Percentiles rank a stretch among this genome's conserved stretches.
Conservation (phyloP, 352 stramenopile genomes). For the Plasmopara muralis region DNA sequence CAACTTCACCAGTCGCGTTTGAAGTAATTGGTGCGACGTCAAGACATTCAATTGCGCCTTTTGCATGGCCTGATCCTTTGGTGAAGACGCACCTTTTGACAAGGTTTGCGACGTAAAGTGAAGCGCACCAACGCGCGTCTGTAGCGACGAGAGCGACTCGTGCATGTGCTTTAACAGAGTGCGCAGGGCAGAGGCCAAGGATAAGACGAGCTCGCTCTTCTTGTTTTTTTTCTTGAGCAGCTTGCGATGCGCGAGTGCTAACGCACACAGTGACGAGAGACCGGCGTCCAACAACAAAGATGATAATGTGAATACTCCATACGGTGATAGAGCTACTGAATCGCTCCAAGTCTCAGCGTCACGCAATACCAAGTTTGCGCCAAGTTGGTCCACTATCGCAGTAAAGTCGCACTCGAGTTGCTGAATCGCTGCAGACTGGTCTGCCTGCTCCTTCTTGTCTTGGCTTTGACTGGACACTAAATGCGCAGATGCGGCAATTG, state of each 20-base stretch:
- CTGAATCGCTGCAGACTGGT: constrained; percentile 14
- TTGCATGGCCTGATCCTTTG: constrained; percentile 11
- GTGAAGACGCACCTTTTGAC: constrained; percentile 2
- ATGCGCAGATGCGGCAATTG: constrained; percentile 11
- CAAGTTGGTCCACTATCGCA: constrained; percentile 21
- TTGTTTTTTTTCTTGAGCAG: constrained; percentile 62
- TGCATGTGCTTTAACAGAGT: constrained; percentile 57
- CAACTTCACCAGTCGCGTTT: constrained; percentile 28
- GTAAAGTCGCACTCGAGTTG: constrained; percentile 29
- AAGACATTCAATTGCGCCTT: constrained; percentile 34
- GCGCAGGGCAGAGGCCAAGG: constrained; percentile 30
- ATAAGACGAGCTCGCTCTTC: constrained; percentile 39
- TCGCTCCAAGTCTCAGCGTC: constrained; percentile 1
- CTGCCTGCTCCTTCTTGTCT: constrained; percentile 5
- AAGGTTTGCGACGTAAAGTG: constrained; percentile 10
- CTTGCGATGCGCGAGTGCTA: constrained; percentile 37
- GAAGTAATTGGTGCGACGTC: constrained; percentile 34
- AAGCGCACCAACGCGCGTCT: constrained; percentile 30
- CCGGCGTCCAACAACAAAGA: constrained; percentile 53
- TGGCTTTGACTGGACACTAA: constrained; percentile 12
- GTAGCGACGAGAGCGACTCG: constrained; percentile 35
- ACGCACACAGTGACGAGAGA: constrained; percentile 42
- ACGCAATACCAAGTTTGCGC: constrained; percentile 14
- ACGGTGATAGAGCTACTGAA: constrained; percentile 32
- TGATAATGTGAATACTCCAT: constrained; percentile 43